These are phyloP conservation scores for Candida sp. DNA, from an alignment of 1,139 yeast species.

Conservation along the genomic window DNA sequence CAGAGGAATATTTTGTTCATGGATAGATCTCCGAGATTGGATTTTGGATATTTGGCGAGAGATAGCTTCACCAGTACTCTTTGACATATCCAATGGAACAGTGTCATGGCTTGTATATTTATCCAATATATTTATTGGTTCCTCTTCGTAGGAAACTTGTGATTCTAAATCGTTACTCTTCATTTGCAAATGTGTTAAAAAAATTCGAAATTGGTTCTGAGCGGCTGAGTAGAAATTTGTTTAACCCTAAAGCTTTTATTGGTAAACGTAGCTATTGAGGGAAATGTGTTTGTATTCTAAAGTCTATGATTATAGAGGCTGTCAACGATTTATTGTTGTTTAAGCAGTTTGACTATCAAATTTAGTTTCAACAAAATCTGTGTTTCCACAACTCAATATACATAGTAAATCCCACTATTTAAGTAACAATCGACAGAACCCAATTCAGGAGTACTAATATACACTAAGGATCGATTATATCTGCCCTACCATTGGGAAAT, in stretches of 20 bases:
- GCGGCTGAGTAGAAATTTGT: neutral
- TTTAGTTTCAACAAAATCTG: too few relatives aligned
- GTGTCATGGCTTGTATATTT: neutral
- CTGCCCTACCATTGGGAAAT: neutral
- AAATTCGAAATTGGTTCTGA: neutral
- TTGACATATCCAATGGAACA: slow-evolving; percentile 2
- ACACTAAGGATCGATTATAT: neutral
- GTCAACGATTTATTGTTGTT: too few relatives aligned
- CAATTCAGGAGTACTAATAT: too few relatives aligned
- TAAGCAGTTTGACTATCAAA: too few relatives aligned
- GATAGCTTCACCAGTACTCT: neutral
- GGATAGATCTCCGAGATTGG: slow-evolving; percentile 2
- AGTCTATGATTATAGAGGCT: too few relatives aligned
- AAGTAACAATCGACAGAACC: too few relatives aligned
- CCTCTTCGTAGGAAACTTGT: neutral
- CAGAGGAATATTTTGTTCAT: neutral
- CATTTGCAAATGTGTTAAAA: neutral
- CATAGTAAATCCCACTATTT: too few relatives aligned
- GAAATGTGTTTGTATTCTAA: too few relatives aligned
- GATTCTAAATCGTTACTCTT: neutral
- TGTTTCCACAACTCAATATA: too few relatives aligned
- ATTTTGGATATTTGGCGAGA: slow-evolving; percentile 1
- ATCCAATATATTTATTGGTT: neutral
- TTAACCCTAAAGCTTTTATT: too few relatives aligned
- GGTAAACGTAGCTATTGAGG: too few relatives aligned